Conservation (phyloP, 2,329 filamentous ascomycete species). For the Endothia cerciana region DNA sequence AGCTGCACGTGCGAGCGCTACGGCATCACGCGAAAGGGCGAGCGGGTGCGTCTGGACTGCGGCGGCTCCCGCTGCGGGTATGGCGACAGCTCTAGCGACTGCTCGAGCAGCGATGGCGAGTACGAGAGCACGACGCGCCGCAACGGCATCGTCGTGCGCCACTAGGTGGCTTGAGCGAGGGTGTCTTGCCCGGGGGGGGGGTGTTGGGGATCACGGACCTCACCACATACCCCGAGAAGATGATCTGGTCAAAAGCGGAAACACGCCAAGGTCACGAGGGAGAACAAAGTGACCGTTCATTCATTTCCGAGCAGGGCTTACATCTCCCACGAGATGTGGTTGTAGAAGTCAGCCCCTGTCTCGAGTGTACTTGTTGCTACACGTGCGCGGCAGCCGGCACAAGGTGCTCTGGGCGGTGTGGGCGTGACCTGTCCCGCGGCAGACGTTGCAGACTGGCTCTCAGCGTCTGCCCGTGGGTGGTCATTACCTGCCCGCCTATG, state of each 20-base stretch:
- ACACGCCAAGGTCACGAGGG: constrained; percentile 33
- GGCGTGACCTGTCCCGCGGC: not conserved
- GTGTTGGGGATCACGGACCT: constrained; percentile 32
- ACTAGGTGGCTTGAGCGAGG: constrained; percentile 30
- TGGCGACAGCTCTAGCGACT: constrained; percentile 69
- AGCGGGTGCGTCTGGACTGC: constrained; percentile 95
- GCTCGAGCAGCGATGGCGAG: constrained; percentile 70
- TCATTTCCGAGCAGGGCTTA: constrained; percentile 38
- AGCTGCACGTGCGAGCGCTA: constrained; percentile 94
- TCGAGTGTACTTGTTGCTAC: constrained; percentile 38
- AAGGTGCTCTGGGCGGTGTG: constrained; percentile 34
- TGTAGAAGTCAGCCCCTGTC: constrained; percentile 34
- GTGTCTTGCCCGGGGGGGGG: constrained; percentile 30
- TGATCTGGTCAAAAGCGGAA: constrained; percentile 24
- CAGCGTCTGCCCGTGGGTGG: not conserved
- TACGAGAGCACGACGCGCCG: constrained; percentile 63
- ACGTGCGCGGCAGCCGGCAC: constrained; percentile 37
- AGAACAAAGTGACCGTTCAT: constrained; percentile 37
- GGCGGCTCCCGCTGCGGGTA: constrained; percentile 87
- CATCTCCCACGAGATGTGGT: constrained; percentile 30
- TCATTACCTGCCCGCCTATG: constrained; percentile 37
- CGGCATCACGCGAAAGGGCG: constrained; percentile 90
- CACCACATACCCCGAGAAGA: constrained; percentile 36
- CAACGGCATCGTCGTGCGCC: constrained; percentile 64
- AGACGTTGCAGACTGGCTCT: constrained; percentile 27